Base-by-base conservation (phyloP, 352 stramenopile genomes). In the Hyaloperonospora brassicae region DNA sequence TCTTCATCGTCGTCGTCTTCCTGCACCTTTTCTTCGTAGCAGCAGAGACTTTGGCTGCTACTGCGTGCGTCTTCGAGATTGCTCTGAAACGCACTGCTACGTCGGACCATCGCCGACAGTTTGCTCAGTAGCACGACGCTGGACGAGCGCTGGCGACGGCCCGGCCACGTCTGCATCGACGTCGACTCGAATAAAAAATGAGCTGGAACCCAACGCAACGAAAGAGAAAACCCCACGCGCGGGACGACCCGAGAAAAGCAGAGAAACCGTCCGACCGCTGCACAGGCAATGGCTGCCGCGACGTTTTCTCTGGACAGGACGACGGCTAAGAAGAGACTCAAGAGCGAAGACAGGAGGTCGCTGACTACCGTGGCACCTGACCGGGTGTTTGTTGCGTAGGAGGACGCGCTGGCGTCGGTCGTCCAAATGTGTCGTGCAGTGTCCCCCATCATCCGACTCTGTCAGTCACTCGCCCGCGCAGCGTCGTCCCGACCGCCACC, bases 21-120 rank as follows among this genome's bases (percentile, higher is more conserved):
- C 50, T 64, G 42, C 2, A 68, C 48, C 50, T 64, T 64, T 14
- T 66, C 55, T 5, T 58, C 47, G 50, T 41, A 9, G 47, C 48
- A 52, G 22, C 50, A 55, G 47, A 12, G 40, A n/a, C 38, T 56
- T 44, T 40, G 63, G 34, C 44, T 61, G 46, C 55, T 69, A 51
- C 35, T 52, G 8, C 47, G 46, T 17, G 7, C 59, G 34, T 68
- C 56, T 50, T 70, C 68, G n/a, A 52, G 41, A 21, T 68, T 61
- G 1, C 23, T 50, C 38, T 64, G 52, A n/a, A 66, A 67, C 10
- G 75, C 25, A 47, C 71, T 81, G 8, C 52, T 51, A 40, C 72
- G 74, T 21, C 72, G 69, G 40, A 84, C 66, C 12, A 79, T 79
- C 42, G 70, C 61, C 49, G 73, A 77, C 21, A 82, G 52, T 45